These are phyloP conservation scores for Angophora floribunda DNA, from an alignment of 345 rosid genomes.

Conservation along the genomic window DNA sequence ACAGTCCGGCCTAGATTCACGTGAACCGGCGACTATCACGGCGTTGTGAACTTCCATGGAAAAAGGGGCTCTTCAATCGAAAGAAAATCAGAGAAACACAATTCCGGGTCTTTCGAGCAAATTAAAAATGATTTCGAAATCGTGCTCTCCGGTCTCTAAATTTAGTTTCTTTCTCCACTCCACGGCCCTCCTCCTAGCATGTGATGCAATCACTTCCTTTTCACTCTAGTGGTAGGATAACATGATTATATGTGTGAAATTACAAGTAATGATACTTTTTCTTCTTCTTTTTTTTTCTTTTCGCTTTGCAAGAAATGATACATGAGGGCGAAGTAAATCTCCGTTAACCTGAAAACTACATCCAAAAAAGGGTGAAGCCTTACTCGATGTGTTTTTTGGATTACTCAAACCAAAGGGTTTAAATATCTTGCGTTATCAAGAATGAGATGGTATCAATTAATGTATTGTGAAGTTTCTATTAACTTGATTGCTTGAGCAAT, in stretches of 20 bases:
- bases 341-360: neutral
- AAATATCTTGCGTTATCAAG: neutral
- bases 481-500: neutral
- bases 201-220: neutral
- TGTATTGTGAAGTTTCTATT: neutral
- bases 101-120: conserved; percentile 19
- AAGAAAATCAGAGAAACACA: conserved; percentile 4
- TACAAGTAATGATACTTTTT: neutral
- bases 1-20: conserved; percentile 30
- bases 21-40: conserved; percentile 63
- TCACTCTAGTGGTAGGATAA: neutral
- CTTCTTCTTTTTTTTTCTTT: neutral
- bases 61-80: neutral
- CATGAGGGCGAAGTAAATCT: neutral
- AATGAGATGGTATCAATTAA: neutral
- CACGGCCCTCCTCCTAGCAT: neutral
- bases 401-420: neutral
- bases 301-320: neutral
- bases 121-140: neutral
- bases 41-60: conserved; percentile 21
- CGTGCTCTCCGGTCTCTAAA: neutral
- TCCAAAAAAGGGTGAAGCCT: neutral
- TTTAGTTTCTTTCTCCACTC: neutral
- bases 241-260: neutral
- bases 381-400: neutral